These are phyloP conservation scores for Nakaseomyces glabratus DNA, from an alignment of 1,139 yeast genomes.

Conservation along the genomic window DNA sequence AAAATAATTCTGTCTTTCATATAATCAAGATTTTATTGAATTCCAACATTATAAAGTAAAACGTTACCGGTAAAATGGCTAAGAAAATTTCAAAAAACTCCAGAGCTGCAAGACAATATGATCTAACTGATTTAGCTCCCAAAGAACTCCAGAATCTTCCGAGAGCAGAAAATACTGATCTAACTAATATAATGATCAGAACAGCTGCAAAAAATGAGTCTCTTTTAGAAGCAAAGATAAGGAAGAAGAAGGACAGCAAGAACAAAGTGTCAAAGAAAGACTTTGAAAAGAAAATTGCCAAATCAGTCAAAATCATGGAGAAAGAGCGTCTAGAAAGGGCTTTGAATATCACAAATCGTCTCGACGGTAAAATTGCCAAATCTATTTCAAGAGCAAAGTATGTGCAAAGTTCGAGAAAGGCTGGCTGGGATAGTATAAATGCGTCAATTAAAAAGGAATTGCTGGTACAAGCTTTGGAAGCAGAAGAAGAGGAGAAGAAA, in stretches of 20 bases:
- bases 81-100: slow-evolving; percentile 53
- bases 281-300: slow-evolving; percentile 21
- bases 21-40: too few species aligned
- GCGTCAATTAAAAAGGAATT: slow-evolving; percentile 34
- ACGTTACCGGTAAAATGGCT: slow-evolving; percentile 19
- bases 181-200: slow-evolving; percentile 56
- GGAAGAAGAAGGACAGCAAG: slow-evolving; percentile 34
- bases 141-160: slow-evolving; percentile 45
- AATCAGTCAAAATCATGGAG: slow-evolving; percentile 35
- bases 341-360: slow-evolving; percentile 44
- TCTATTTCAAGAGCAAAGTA: slow-evolving; percentile 55
- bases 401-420: slow-evolving; percentile 53
- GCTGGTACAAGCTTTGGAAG: slow-evolving; percentile 8
- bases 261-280: slow-evolving; percentile 31
- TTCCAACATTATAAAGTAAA: too few species aligned
- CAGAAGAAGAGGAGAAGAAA: slow-evolving; percentile 26
- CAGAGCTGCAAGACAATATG: slow-evolving; percentile 73
- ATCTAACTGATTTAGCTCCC: slow-evolving; percentile 40
- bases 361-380: slow-evolving; percentile 53
- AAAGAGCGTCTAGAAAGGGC: slow-evolving; percentile 41
- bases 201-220: slow-evolving; percentile 58
- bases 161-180: slow-evolving; percentile 48
- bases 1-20: too few species aligned
- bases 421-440: slow-evolving; percentile 68
- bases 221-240: slow-evolving; percentile 48